Evolutionary conservation across 352 stramenopile species (phyloP).

Genomic region (Phytophthora uliginosa): DNA sequence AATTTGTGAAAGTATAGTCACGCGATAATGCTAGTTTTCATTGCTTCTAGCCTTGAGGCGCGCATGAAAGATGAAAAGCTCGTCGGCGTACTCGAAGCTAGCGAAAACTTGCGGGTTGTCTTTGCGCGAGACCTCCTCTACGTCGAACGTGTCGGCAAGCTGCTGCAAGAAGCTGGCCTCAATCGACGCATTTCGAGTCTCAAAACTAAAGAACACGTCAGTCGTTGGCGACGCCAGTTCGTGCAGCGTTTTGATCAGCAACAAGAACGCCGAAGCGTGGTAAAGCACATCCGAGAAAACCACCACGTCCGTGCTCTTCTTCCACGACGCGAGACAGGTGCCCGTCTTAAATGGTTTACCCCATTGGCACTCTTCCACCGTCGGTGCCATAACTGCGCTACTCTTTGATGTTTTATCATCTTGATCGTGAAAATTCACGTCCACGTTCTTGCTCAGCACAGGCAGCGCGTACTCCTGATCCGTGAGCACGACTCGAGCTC

Average conservation of each 20-base stretch:
- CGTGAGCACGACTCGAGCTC: constrained; percentile 52
- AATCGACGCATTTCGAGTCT: constrained; percentile 50
- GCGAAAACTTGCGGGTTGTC: constrained; percentile 35
- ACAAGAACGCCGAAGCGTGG: constrained; percentile 43
- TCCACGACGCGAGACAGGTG: constrained; percentile 36
- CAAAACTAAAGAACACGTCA: constrained; percentile 55
- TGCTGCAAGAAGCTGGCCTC: constrained; percentile 52
- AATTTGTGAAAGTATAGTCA: constrained; percentile 19
- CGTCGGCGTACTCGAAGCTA: constrained; percentile 49
- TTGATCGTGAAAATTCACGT: constrained; percentile 42
- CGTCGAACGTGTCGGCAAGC: constrained; percentile 38
- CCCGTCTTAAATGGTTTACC: constrained; percentile 35
- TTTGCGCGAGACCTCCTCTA: constrained; percentile 28
- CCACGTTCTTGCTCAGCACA: constrained; percentile 58
- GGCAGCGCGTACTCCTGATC: constrained; percentile 65
- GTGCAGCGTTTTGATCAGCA: constrained; percentile 50
- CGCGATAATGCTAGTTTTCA: constrained; percentile 5
- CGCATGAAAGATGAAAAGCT: constrained; percentile 58
- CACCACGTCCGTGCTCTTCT: constrained; percentile 43
- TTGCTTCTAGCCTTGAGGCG: constrained; percentile 24
- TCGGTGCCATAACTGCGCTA: constrained; percentile 14
- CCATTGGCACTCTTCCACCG: constrained; percentile 53
- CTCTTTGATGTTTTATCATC: not conserved
- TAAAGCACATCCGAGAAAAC: constrained; percentile 69
- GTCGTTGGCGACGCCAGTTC: constrained; percentile 34